Evolutionary conservation across 768 basidiomycete species (phyloP).

Genomic region (Russula dissimulans): DNA sequence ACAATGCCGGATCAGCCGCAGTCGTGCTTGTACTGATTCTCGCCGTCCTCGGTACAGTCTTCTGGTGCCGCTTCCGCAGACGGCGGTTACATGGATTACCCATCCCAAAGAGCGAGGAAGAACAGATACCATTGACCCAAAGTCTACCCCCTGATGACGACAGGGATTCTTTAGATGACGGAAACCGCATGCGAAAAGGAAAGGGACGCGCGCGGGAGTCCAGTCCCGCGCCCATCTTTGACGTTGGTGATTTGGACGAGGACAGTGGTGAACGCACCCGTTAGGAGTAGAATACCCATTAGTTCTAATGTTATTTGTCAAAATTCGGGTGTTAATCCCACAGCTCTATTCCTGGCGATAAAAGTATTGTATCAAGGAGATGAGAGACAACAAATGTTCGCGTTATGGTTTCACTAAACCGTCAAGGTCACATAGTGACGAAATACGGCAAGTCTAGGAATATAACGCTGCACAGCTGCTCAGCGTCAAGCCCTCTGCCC

Average conservation of each 20-base stretch:
- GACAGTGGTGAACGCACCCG: slow-evolving; percentile 21
- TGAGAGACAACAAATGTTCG: slow-evolving; percentile 34
- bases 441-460: slow-evolving; percentile 72
- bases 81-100: slow-evolving; percentile 34
- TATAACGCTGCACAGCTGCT: slow-evolving; percentile 55
- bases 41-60: slow-evolving; percentile 56
- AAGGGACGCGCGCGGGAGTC: slow-evolving; percentile 28
- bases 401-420: slow-evolving; percentile 79
- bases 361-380: too few species aligned
- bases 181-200: slow-evolving; percentile 25
- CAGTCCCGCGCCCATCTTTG: slow-evolving; percentile 33
- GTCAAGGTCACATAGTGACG: slow-evolving; percentile 76
- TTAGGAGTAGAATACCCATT: not conserved
- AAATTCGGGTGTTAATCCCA: too few species aligned
- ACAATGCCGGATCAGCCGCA: slow-evolving; percentile 84
- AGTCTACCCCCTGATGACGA: slow-evolving; percentile 25
- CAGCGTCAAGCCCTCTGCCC: slow-evolving; percentile 35
- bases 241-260: slow-evolving; percentile 40
- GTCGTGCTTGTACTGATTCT: slow-evolving; percentile 73
- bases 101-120: slow-evolving; percentile 40
- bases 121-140: slow-evolving; percentile 58
- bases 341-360: too few species aligned
- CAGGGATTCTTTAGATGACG: slow-evolving; percentile 7
- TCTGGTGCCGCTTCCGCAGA: slow-evolving; percentile 66
- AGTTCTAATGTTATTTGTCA: not conserved